Percentiles rank a stretch among this genome's conserved stretches.
Evolutionary conservation across 2,329 filamentous ascomycete genomes (phyloP).

Genomic region (Domatiomyces catenatus): DNA sequence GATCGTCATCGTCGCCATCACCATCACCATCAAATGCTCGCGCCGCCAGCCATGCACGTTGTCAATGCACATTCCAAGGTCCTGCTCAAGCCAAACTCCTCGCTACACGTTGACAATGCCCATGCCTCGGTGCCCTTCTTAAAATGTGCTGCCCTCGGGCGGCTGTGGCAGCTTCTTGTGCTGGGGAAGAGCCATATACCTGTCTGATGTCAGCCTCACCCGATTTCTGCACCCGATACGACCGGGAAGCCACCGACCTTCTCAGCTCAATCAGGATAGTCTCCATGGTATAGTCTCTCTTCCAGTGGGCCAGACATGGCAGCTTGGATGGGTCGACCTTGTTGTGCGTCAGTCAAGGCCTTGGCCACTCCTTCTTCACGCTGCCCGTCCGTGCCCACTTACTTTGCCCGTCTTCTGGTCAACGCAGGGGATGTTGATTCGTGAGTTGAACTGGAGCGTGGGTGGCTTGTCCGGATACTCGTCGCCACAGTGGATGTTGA

Average conservation of each 20-base stretch:
- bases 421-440: conserved; percentile 93
- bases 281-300: conserved; percentile 87
- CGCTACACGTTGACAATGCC: conserved; percentile 5
- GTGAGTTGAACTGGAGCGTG: conserved; percentile 78
- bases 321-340: conserved; percentile 72
- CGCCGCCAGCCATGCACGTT: conserved; percentile 8
- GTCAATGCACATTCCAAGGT: conserved; percentile 7
- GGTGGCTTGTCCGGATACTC: conserved; percentile 83
- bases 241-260: conserved; percentile 37
- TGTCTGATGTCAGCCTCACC: conserved; percentile 24
- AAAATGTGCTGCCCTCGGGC: conserved; percentile 58
- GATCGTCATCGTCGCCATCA: background rate
- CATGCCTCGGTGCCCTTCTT: conserved; percentile 7
- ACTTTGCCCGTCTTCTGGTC: conserved; percentile 63
- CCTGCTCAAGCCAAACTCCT: conserved; percentile 5
- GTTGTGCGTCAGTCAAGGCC: background rate
- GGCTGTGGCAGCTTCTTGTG: conserved; percentile 96
- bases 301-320: conserved; percentile 78
- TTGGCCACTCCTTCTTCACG: background rate
- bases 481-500: conserved; percentile 88
- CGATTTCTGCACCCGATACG: conserved; percentile 7
- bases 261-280: conserved; percentile 75
- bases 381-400: conserved; percentile 12
- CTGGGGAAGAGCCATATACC: conserved; percentile 79
- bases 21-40: background rate